Conservation (phyloP, 208 protist genomes). For the Herpetomonas muscarum region DNA sequence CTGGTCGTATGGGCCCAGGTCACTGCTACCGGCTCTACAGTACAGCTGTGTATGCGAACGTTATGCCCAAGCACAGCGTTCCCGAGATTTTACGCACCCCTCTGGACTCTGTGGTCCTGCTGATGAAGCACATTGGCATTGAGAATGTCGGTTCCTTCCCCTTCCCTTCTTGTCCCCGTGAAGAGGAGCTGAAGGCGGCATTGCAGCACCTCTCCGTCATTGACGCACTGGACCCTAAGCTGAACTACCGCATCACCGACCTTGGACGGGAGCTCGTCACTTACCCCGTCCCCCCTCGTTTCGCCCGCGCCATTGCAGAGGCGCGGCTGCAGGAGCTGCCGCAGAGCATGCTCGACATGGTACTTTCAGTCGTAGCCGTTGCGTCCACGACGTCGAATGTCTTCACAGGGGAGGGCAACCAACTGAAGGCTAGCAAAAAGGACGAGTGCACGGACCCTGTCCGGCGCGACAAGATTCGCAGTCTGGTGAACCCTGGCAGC, state of each 20-base stretch:
- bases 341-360: conserved; percentile 31
- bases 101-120: conserved; percentile 87
- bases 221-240: conserved; percentile 53
- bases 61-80: conserved; percentile 94
- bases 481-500: conserved; percentile 76
- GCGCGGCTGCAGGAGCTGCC: conserved; percentile 30
- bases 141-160: conserved; percentile 85
- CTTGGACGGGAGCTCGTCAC: conserved; percentile 60
- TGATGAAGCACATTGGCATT: conserved; percentile 91
- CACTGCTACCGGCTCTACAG: conserved; percentile 98
- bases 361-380: conserved; percentile 57
- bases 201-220: conserved; percentile 72
- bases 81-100: conserved; percentile 94
- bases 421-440: conserved; percentile 54
- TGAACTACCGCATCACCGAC: conserved; percentile 54
- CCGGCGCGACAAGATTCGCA: conserved; percentile 36
- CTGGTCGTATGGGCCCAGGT: conserved; percentile 93
- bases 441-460: conserved; percentile 29
- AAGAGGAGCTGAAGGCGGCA: conserved; percentile 61
- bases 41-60: conserved; percentile 94
- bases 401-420: conserved; percentile 83
- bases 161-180: conserved; percentile 76
- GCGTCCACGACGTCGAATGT: conserved; percentile 72
- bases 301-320: conserved; percentile 71
- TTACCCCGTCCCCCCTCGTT: conserved; percentile 83